Evolutionary conservation across 768 basidiomycete genomes (phyloP).

Genomic region (Mycena floridula): DNA sequence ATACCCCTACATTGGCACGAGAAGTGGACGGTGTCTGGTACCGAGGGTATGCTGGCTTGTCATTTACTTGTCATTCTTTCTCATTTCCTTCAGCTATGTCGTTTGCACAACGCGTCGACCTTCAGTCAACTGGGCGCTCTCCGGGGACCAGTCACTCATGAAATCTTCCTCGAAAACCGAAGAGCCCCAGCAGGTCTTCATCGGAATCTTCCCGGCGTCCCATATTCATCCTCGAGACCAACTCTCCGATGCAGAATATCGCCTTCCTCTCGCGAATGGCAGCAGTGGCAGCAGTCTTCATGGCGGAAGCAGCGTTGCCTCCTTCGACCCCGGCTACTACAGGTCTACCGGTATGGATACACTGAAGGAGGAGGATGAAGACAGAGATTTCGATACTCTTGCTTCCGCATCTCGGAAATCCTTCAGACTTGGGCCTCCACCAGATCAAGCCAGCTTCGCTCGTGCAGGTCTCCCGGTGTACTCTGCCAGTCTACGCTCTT

Average conservation of each 20-base stretch:
- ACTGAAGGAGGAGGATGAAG: conserved; percentile 60
- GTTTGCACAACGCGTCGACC: conserved; percentile 77
- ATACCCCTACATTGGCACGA: conserved; percentile 63
- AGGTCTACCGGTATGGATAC: conserved; percentile 47
- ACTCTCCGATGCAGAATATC: conserved; percentile 81
- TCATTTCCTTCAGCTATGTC: conserved; percentile 55
- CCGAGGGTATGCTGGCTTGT: conserved; percentile 63
- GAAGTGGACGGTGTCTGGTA: conserved; percentile 86
- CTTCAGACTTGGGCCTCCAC: conserved; percentile 67
- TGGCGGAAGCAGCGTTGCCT: conserved; percentile 38
- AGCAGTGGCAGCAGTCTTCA: conserved; percentile 23
- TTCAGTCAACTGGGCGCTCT: conserved; percentile 56
- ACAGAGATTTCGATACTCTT: conserved; percentile 24
- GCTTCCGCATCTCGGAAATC: conserved; percentile 42
- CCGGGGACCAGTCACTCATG: conserved; percentile 48
- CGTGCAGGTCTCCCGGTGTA: conserved; percentile 70
- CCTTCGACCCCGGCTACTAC: conserved; percentile 23
- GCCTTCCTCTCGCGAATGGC: conserved; percentile 62
- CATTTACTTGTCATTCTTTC: conserved; percentile 5
- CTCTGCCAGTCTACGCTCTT: conserved; percentile 69
- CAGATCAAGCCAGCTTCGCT: conserved; percentile 69
- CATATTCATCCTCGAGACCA: conserved; percentile 86
- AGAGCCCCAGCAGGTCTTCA: conserved; percentile 83
- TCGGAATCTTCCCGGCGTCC: conserved; percentile 90
- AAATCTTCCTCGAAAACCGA: conserved; percentile 56